These are phyloP conservation scores for Starmerella floricola DNA, from an alignment of 805 yeast species.

Conservation along the genomic window DNA sequence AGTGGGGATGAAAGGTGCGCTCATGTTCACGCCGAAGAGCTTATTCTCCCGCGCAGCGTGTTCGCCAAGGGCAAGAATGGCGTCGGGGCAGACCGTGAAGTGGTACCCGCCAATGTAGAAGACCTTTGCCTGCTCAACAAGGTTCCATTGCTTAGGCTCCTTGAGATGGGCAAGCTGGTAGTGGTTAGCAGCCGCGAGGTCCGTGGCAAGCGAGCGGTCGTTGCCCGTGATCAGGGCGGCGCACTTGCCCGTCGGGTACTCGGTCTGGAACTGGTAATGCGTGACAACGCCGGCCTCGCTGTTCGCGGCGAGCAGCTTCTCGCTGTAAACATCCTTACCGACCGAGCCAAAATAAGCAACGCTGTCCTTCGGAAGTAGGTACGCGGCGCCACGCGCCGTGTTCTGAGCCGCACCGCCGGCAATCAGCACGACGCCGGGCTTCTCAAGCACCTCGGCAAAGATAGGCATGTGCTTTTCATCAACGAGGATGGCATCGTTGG, in stretches of 20 bases:
- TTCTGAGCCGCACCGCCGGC: slow-evolving; percentile 99
- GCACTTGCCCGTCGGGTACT: slow-evolving; percentile 87
- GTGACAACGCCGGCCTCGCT: slow-evolving; percentile 77
- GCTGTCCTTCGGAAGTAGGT: slow-evolving; percentile 63
- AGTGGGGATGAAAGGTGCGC: slow-evolving; percentile 94
- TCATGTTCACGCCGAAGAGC: slow-evolving; percentile 69
- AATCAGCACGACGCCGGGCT: slow-evolving; percentile 50
- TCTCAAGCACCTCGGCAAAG: slow-evolving; percentile 60
- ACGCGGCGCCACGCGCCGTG: slow-evolving; percentile 97
- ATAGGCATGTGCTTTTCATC: slow-evolving; percentile 79
- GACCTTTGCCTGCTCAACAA: slow-evolving; percentile 65
- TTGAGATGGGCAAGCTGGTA: slow-evolving; percentile 81
- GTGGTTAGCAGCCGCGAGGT: slow-evolving; percentile 95
- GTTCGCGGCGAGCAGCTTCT: slow-evolving; percentile 71
- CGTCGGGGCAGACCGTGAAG: slow-evolving; percentile 92
- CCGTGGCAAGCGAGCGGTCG: slow-evolving; percentile 89
- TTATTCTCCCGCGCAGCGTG: slow-evolving; percentile 80
- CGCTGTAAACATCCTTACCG: slow-evolving; percentile 82
- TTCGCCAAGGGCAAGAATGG: slow-evolving; percentile 76
- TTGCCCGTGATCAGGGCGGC: slow-evolving; percentile 85
- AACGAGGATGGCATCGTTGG: slow-evolving; percentile 83
- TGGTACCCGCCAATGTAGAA: slow-evolving; percentile 99
- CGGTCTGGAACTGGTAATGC: slow-evolving; percentile 67
- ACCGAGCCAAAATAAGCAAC: slow-evolving; percentile 95
- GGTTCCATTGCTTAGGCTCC: slow-evolving; percentile 78